Evolutionary conservation across 2,329 filamentous ascomycete species (phyloP), one percentile per base, ranked within the genome.

Genomic region (Simplicillium aogashimaense): DNA sequence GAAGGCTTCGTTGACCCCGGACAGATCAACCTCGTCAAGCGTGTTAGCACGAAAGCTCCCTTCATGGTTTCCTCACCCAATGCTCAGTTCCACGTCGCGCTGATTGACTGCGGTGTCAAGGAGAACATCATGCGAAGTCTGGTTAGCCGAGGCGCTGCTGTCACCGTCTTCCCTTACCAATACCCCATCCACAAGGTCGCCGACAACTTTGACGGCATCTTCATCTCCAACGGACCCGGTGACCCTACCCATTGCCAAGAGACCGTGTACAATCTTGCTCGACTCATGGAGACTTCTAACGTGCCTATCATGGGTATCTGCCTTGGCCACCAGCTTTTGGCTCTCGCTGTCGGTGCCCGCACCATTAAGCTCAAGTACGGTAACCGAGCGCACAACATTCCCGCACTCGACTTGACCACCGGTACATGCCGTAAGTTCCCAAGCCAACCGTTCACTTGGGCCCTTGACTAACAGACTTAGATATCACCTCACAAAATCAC

Each of bases 321-420:
- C 62, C 78, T 98, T 50, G 92, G 92, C 49, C 92, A 98, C 67
- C 92, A 98, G 73, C 81, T 98, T 39, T 74, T 98, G 43, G 90
- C 89, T 48, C 77, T 95, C 51, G 88, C 92, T 37, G 76, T 84
- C 44, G 92, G 92, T 47, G 92, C 86, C 40, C 76, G 79, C 54
- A 97, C 92, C 46, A 83, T 94, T 68, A 97, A 97, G 78, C 79
- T 98, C 66, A 97, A 97, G 78, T 98, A 95, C 64, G 92, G 92
- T 57, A 98, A 98, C 76, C 85, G 92, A 52, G 92, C 89, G 14
- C 92, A 97, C 74, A 98, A 98, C 74, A 97, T 97, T 54, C 92
- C 92, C 8, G 88, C 89, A 45, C 72, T 97, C 43, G 90, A 97
- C 60, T 72, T 95, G 61, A 95, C 86, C 45, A 97, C 90, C 30